Percentiles rank a stretch among this genome's conserved stretches.
Evolutionary conservation across 352 stramenopile species (phyloP).

Genomic region (Globisporangium recalcitrans): DNA sequence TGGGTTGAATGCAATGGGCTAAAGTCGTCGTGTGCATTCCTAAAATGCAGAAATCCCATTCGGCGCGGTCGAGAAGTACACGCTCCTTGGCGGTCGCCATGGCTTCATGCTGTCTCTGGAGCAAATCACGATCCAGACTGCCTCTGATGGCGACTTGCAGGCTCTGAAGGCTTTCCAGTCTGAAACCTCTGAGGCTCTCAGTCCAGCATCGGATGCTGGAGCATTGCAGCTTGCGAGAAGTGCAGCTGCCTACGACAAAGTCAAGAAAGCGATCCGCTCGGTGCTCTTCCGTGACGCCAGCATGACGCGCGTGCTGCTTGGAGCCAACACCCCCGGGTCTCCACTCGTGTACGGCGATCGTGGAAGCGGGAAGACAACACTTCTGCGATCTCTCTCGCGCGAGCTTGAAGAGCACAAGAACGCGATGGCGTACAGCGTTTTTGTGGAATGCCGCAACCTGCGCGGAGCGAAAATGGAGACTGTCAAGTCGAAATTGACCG

Average conservation of each 20-base stretch:
- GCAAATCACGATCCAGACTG: constrained; percentile 32
- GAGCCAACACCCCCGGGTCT: constrained; percentile 49
- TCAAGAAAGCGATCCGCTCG: constrained; percentile 41
- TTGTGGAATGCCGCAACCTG: constrained; percentile 64
- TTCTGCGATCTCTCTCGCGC: constrained; percentile 44
- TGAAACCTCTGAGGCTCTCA: constrained; percentile 4
- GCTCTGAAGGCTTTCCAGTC: constrained; percentile 21
- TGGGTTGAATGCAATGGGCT: too few relatives aligned
- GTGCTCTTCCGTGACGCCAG: constrained; percentile 47
- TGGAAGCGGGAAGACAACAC: constrained; percentile 75
- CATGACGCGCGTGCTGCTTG: constrained; percentile 50
- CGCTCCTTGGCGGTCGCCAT: constrained; percentile 36
- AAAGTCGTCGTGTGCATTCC: not conserved
- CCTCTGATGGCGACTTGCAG: constrained; percentile 19
- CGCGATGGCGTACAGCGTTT: constrained; percentile 38
- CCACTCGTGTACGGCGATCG: constrained; percentile 67
- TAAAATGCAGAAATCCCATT: constrained; percentile 34
- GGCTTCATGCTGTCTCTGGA: constrained; percentile 24
- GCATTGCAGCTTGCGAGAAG: constrained; percentile 35
- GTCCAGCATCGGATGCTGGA: constrained; percentile 22
- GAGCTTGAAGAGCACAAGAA: constrained; percentile 27
- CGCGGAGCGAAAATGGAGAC: constrained; percentile 85
- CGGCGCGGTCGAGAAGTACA: constrained; percentile 54
- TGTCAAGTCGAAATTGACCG: constrained; percentile 60
- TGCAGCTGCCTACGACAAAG: constrained; percentile 35